A percentile compares a stretch with the other conserved stretches of the same genome.
Conservation (phyloP, 208 protist species). For the Crithidia fasciculata region DNA sequence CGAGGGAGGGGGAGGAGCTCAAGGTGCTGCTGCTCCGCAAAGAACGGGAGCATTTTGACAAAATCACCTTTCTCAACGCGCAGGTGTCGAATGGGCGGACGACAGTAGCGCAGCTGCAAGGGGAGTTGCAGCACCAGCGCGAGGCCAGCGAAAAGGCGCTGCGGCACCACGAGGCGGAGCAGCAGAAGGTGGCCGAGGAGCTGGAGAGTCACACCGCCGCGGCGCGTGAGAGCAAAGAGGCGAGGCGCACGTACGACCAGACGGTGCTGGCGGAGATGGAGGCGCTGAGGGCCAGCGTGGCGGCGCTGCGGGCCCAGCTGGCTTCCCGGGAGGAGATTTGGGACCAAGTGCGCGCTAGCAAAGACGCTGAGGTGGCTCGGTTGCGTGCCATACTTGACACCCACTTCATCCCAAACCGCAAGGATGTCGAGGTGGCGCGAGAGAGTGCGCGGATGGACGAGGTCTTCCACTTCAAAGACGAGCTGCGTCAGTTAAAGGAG, state of each 20-base stretch:
- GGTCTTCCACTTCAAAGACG: slow-evolving; percentile 47
- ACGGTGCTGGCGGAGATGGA: slow-evolving; percentile 58
- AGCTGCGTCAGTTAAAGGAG: slow-evolving; percentile 46
- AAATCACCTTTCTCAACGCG: slow-evolving; percentile 88
- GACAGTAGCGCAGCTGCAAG: slow-evolving; percentile 69
- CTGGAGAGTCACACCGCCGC: slow-evolving; percentile 27
- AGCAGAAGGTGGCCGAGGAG: slow-evolving; percentile 40
- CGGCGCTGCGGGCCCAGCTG: slow-evolving; percentile 26
- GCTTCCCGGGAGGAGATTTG: slow-evolving; percentile 39
- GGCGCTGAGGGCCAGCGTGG: slow-evolving; percentile 38
- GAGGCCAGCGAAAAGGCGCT: slow-evolving; percentile 46
- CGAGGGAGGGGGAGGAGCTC: slow-evolving; percentile 73
- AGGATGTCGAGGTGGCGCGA: slow-evolving; percentile 46
- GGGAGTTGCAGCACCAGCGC: slow-evolving; percentile 60
- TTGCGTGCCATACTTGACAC: slow-evolving; percentile 73
- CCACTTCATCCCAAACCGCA: slow-evolving; percentile 80
- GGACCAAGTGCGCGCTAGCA: slow-evolving; percentile 30
- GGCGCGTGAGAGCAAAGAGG: slow-evolving; percentile 21
- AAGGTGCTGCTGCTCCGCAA: slow-evolving; percentile 65
- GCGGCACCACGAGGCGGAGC: slow-evolving; percentile 31
- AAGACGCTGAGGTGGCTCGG: slow-evolving; percentile 64
- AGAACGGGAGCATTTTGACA: slow-evolving; percentile 84
- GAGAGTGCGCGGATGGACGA: slow-evolving; percentile 32
- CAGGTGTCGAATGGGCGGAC: slow-evolving; percentile 85
- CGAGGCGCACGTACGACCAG: slow-evolving; percentile 38